These are phyloP conservation scores for Ambrosia artemisiifolia DNA, from an alignment of 129 eudicot species.

Conservation along the genomic window DNA sequence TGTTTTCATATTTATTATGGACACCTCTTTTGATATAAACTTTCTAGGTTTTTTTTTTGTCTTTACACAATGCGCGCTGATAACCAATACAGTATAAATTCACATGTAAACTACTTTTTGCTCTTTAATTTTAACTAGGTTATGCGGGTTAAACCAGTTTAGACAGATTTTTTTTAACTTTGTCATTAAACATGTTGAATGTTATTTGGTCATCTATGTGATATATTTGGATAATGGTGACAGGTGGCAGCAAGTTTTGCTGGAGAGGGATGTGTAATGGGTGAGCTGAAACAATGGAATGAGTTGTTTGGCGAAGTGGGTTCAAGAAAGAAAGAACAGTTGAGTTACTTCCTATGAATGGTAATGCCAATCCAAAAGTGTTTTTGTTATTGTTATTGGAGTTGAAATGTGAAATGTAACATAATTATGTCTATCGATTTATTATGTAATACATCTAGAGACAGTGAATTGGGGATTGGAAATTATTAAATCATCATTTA, in stretches of 20 bases:
- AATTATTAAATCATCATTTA: slow-evolving; percentile 8
- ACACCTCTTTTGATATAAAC: too few relatives aligned
- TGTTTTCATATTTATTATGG: too few relatives aligned
- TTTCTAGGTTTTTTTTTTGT: too few relatives aligned
- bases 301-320: slow-evolving; percentile 90
- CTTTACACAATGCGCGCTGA: too few relatives aligned
- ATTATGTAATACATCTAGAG: slow-evolving; percentile 24
- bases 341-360: slow-evolving; percentile 67
- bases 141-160: too few relatives aligned
- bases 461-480: slow-evolving; percentile 12
- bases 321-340: slow-evolving; percentile 80
- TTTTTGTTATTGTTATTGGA: not conserved
- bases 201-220: not conserved
- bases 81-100: too few relatives aligned
- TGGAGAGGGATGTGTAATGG: slow-evolving; percentile 70
- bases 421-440: slow-evolving; percentile 12
- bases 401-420: slow-evolving; percentile 19
- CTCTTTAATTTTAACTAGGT: too few relatives aligned
- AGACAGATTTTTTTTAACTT: too few relatives aligned
- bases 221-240: not conserved
- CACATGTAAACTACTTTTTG: too few relatives aligned
- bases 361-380: not conserved
- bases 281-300: slow-evolving; percentile 84
- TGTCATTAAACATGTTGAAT: not conserved
- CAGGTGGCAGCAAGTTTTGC: slow-evolving; percentile 96